These are phyloP conservation scores for Radiomyces spectabilis DNA, from an alignment of 192 early-diverging fungal species.

Conservation along the genomic window DNA sequence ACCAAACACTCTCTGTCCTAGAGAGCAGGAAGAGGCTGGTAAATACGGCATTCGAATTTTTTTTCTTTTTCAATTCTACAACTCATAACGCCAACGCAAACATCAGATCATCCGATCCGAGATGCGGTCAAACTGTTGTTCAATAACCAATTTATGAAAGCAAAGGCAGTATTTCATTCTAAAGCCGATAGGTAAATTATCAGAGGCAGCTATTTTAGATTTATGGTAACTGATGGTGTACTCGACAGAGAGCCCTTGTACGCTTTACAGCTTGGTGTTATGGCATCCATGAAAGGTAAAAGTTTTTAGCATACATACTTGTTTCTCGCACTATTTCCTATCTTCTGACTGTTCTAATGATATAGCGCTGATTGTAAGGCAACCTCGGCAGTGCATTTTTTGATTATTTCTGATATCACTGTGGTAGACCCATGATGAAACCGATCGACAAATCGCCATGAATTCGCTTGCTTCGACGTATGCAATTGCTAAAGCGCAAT, in stretches of 20 bases:
- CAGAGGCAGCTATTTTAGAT: not conserved
- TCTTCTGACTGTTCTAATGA: slow-evolving; percentile 1
- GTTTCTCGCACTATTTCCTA: not conserved
- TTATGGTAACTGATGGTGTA: not conserved
- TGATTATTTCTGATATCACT: not conserved
- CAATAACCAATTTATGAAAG: slow-evolving; percentile 24
- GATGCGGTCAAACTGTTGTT: slow-evolving; percentile 17
- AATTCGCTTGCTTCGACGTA: slow-evolving; percentile 35
- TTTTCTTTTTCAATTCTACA: not conserved
- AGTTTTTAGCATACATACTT: not conserved
- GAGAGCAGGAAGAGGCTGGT: slow-evolving; percentile 26
- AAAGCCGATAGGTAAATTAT: slow-evolving; percentile 13
- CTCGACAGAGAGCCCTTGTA: slow-evolving; percentile 35
- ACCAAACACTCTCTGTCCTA: slow-evolving; percentile 13
- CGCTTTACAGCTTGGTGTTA: slow-evolving; percentile 40
- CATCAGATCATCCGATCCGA: slow-evolving; percentile 15
- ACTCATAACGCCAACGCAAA: no score
- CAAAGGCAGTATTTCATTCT: slow-evolving; percentile 10
- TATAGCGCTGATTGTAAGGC: not conserved
- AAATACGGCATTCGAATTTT: not conserved
- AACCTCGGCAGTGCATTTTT: not conserved
- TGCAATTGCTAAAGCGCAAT: slow-evolving; percentile 38
- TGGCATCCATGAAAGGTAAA: slow-evolving; percentile 50
- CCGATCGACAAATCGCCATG: slow-evolving; percentile 40
- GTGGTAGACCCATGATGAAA: slow-evolving; percentile 39